Evolutionary conservation across 1,284 basidiomycete genomes (phyloP).

Genomic region (Calocybe gambosa): DNA sequence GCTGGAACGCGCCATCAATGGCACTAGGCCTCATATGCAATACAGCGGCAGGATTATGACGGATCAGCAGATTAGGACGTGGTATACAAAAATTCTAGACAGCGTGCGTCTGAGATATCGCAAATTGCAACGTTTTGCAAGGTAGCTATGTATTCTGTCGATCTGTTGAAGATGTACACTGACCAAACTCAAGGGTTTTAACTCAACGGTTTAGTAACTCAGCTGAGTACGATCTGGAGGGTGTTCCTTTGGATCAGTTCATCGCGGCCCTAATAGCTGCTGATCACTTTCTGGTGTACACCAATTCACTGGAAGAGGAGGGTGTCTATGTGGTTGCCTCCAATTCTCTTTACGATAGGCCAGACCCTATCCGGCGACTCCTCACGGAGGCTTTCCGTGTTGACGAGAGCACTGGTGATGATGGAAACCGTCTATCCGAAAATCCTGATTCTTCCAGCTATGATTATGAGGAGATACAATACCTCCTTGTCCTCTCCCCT

Average conservation of each 20-base stretch:
- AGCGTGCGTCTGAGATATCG: slow-evolving; percentile 90
- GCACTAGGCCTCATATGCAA: slow-evolving; percentile 20
- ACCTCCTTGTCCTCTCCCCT: slow-evolving; percentile 86
- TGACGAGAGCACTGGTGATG: slow-evolving; percentile 53
- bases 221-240: slow-evolving; percentile 87
- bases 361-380: slow-evolving; percentile 76
- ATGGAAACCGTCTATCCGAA: slow-evolving; percentile 45
- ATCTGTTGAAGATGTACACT: not conserved
- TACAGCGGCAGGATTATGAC: slow-evolving; percentile 49
- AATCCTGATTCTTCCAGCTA: slow-evolving; percentile 40
- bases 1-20: slow-evolving; percentile 13
- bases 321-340: slow-evolving; percentile 94
- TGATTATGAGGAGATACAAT: slow-evolving; percentile 54
- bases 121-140: slow-evolving; percentile 89
- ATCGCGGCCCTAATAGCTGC: slow-evolving; percentile 79
- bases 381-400: slow-evolving; percentile 83
- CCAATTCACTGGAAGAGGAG: slow-evolving; percentile 82
- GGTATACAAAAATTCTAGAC: slow-evolving; percentile 94
- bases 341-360: slow-evolving; percentile 75
- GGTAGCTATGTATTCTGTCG: slow-evolving; percentile 40
- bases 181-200: slow-evolving; percentile 47
- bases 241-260: slow-evolving; percentile 75
- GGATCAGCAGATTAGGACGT: slow-evolving; percentile 76
- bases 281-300: slow-evolving; percentile 95
- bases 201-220: slow-evolving; percentile 92